A percentile compares a stretch with the other conserved stretches of the same genome.
These are phyloP conservation scores for Candida boleticola DNA, from an alignment of 805 yeast species.

Conservation along the genomic window DNA sequence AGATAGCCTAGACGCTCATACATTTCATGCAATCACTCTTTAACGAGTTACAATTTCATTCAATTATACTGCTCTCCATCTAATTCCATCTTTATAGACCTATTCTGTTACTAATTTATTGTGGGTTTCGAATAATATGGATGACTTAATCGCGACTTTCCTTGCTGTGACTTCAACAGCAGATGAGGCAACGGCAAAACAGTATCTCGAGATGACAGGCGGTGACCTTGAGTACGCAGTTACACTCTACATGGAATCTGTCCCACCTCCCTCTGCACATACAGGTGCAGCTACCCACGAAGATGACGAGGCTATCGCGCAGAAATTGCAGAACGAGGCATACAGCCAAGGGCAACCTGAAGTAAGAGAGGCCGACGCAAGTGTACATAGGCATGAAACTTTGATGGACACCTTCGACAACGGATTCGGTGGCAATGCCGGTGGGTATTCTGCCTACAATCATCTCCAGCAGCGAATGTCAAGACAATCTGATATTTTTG, in stretches of 20 bases:
- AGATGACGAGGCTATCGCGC: slow-evolving; percentile 57
- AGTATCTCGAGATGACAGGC: slow-evolving; percentile 76
- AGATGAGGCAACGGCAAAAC: slow-evolving; percentile 66
- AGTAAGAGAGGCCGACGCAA: slow-evolving; percentile 63
- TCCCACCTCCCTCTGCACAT: slow-evolving; percentile 14
- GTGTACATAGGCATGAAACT: slow-evolving; percentile 76
- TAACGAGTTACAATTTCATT: no score
- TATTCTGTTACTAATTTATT: background rate
- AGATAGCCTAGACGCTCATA: no score
- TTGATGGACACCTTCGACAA: slow-evolving; percentile 48
- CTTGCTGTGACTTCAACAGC: slow-evolving; percentile 78
- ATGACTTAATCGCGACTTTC: slow-evolving; percentile 64
- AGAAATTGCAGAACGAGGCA: slow-evolving; percentile 61
- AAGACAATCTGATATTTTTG: slow-evolving; percentile 46
- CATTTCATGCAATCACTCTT: no score
- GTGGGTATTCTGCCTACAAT: slow-evolving; percentile 5
- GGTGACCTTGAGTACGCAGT: slow-evolving; percentile 82
- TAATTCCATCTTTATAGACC: no score
- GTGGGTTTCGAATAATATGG: slow-evolving; percentile 20
- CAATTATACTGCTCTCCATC: no score
- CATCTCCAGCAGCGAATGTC: slow-evolving; percentile 4
- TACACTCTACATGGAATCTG: slow-evolving; percentile 68
- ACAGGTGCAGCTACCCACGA: slow-evolving; percentile 10
- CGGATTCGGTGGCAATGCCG: background rate
- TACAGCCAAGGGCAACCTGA: slow-evolving; percentile 37